Percentiles rank a stretch among this genome's conserved stretches.
phyloP scores from a whole-genome alignment of 306 rosid species.

The Medicago lupulina region DNA sequence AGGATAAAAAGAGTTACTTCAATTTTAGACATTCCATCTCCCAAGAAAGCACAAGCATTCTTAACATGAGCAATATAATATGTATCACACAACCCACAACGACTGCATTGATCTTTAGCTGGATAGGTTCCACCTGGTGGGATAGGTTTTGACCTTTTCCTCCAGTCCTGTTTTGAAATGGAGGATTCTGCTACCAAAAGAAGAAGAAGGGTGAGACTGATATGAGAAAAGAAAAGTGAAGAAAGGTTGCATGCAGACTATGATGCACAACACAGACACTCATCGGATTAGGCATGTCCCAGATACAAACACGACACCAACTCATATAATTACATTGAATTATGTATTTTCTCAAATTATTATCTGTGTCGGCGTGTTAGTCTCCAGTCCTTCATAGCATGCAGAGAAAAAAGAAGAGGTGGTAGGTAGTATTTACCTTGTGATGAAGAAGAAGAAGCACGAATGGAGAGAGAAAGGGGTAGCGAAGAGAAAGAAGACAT shows the following conservation, averaged over 20 bases:
- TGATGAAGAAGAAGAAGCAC: conserved; percentile 61
- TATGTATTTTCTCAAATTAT: too few species aligned
- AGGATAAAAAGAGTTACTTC: conserved; percentile 52
- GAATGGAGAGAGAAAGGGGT: conserved; percentile 55
- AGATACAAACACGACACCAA: too few species aligned
- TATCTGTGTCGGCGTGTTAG: too few species aligned
- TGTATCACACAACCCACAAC: conserved; percentile 94
- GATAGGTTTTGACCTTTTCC: conserved; percentile 82
- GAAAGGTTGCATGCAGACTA: not conserved
- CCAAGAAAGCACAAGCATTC: conserved; percentile 96
- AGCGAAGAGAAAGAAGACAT: conserved; percentile 63
- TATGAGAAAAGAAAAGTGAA: not conserved
- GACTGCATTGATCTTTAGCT: conserved; percentile 96
- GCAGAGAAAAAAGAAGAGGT: not conserved
- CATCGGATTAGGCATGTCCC: too few species aligned
- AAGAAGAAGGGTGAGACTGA: not conserved
- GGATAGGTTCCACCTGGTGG: conserved; percentile 95
- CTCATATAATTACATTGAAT: too few species aligned
- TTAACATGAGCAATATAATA: conserved; percentile 97
- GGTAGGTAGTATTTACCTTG: conserved; percentile 46
- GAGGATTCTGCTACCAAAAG: conserved; percentile 45
- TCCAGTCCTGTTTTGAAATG: conserved; percentile 80
- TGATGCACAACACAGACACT: too few species aligned
- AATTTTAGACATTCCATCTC: conserved; percentile 95
- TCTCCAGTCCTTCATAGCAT: not conserved